These are phyloP conservation scores for Aspergillus leporis DNA, from an alignment of 495 filamentous ascomycete genomes.

Conservation along the genomic window DNA sequence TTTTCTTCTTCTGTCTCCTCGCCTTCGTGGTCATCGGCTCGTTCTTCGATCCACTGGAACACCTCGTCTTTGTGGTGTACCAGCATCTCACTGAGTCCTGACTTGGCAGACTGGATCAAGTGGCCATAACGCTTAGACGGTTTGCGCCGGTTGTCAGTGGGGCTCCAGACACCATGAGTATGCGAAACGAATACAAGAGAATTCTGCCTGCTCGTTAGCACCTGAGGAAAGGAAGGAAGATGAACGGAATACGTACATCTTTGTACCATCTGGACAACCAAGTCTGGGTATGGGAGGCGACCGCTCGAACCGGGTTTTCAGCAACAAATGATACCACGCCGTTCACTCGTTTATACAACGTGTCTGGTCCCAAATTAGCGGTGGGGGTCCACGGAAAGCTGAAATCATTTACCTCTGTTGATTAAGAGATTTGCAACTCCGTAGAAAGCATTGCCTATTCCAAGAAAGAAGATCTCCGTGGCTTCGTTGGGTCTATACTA, in stretches of 20 bases:
- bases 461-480: conserved; percentile 77
- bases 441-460: conserved; percentile 74
- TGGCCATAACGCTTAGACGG: conserved; percentile 69
- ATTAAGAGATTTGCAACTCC: conserved; percentile 69
- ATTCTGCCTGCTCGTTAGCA: conserved; percentile 37
- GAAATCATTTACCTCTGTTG: conserved; percentile 54
- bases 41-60: conserved; percentile 53
- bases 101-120: conserved; percentile 54
- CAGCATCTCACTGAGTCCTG: conserved; percentile 65
- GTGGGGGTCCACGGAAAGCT: not conserved
- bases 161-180: conserved; percentile 70
- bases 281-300: conserved; percentile 62
- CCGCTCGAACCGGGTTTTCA: conserved; percentile 53
- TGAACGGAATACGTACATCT: conserved; percentile 36
- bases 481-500: conserved; percentile 56
- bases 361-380: conserved; percentile 29
- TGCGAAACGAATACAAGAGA: conserved; percentile 72
- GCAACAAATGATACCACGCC: conserved; percentile 57
- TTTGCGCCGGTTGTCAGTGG: conserved; percentile 52
- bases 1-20: conserved; percentile 35
- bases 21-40: conserved; percentile 32
- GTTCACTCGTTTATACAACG: conserved; percentile 52
- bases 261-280: conserved; percentile 72
- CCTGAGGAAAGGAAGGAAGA: not conserved
- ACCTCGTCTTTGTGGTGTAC: conserved; percentile 57